Evolutionary conservation across 345 rosid species (phyloP).

Genomic region (Microthlaspi erraticum): DNA sequence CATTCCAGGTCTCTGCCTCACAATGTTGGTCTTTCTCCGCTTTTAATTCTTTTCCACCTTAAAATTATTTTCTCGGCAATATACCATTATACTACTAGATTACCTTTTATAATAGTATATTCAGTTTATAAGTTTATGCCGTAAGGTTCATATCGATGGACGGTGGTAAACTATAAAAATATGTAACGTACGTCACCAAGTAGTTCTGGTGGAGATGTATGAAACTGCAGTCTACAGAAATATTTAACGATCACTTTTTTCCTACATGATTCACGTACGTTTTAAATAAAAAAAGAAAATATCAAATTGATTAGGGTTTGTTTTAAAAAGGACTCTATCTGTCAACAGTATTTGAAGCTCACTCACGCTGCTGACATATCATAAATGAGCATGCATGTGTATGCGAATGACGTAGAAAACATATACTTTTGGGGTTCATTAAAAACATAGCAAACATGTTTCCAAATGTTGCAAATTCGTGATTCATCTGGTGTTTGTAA

Average conservation of each 20-base stretch:
- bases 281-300: background rate
- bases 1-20: constrained; percentile 39
- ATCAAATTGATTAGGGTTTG: background rate
- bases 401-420: background rate
- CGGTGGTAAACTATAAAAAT: constrained; percentile 1
- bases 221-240: no score
- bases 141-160: constrained; percentile 14
- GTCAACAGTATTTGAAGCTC: background rate
- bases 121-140: background rate
- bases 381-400: background rate
- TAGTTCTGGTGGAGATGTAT: no score
- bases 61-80: background rate
- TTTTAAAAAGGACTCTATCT: background rate
- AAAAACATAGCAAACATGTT: background rate
- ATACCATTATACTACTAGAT: constrained; percentile 8
- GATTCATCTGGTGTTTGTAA: constrained; percentile 6
- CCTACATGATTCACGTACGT: background rate
- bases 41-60: constrained; percentile 24
- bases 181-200: no score
- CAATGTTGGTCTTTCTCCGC: constrained; percentile 36
- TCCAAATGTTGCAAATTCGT: background rate
- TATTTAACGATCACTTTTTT: background rate
- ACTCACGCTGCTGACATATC: background rate
- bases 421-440: no score
- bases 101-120: background rate